Evolutionary conservation across 2,329 filamentous ascomycete species (phyloP).

Genomic region (Ascomycota sp.): DNA sequence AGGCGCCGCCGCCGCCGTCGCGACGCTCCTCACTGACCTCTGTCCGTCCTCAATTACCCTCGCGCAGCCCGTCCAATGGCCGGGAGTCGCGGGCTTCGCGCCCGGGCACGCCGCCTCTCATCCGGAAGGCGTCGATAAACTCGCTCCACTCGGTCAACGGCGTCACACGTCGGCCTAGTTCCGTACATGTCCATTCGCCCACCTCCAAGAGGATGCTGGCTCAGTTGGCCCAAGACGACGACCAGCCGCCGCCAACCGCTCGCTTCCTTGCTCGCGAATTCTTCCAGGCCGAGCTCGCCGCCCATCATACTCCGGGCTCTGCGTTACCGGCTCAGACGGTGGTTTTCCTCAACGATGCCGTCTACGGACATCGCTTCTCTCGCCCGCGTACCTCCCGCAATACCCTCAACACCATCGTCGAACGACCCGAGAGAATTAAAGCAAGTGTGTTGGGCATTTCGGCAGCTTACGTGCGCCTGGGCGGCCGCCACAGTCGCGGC

Average conservation of each 20-base stretch:
- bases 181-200: constrained; percentile 21
- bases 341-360: constrained; percentile 77
- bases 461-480: constrained; percentile 74
- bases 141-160: constrained; percentile 29
- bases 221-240: constrained; percentile 10
- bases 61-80: constrained; percentile 20
- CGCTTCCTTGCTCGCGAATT: constrained; percentile 40
- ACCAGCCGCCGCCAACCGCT: constrained; percentile 22
- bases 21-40: constrained; percentile 18
- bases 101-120: constrained; percentile 25
- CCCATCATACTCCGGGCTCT: constrained; percentile 28
- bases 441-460: constrained; percentile 66
- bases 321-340: constrained; percentile 36
- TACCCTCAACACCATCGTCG: constrained; percentile 61
- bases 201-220: constrained; percentile 17
- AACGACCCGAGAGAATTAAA: constrained; percentile 75
- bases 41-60: constrained; percentile 14
- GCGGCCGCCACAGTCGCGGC: constrained; percentile 54
- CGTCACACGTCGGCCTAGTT: constrained; percentile 25
- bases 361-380: constrained; percentile 83
- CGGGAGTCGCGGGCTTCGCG: constrained; percentile 23
- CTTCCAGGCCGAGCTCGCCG: constrained; percentile 45
- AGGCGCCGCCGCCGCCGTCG: constrained; percentile 13
- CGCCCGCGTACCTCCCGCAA: constrained; percentile 54
- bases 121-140: constrained; percentile 34